Percentiles rank a stretch among this genome's conserved stretches.
Conservation (phyloP, 805 yeast species). For the Kluyveromyces dobzhanskii region DNA sequence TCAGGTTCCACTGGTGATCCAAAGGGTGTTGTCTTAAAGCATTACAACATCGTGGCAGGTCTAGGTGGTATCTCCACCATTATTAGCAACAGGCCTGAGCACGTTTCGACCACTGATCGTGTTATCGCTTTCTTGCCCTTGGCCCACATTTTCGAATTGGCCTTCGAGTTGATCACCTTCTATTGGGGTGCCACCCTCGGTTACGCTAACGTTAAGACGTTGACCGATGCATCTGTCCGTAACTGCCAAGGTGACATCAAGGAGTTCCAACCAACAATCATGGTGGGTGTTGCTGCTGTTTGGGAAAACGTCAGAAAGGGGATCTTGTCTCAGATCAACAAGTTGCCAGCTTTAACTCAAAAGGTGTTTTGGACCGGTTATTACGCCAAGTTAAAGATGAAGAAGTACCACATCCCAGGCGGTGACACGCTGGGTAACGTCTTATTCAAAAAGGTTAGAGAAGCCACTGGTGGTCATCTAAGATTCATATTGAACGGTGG, state of each 20-base stretch:
- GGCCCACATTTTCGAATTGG: constrained; percentile 93
- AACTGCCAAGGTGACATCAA: constrained; percentile 85
- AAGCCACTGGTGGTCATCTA: constrained; percentile 90
- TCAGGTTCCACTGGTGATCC: constrained; percentile 77
- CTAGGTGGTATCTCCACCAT: constrained; percentile 70
- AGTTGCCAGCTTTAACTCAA: constrained; percentile 58
- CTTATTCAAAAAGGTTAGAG: constrained; percentile 79
- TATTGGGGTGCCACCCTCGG: constrained; percentile 90
- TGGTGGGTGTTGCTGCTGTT: constrained; percentile 99
- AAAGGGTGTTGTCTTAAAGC: constrained; percentile 66
- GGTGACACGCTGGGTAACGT: constrained; percentile 52
- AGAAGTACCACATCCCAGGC: constrained; percentile 65
- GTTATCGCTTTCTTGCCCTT: constrained; percentile 85
- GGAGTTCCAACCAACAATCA: constrained; percentile 80
- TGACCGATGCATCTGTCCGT: constrained; percentile 71
- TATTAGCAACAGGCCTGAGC: constrained; percentile 38
- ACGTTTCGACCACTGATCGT: constrained; percentile 52
- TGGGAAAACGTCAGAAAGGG: constrained; percentile 97
- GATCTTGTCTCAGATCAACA: constrained; percentile 62
- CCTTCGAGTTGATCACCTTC: constrained; percentile 68
- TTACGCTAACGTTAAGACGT: constrained; percentile 87
- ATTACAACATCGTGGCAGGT: constrained; percentile 69
- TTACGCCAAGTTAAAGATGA: constrained; percentile 59
- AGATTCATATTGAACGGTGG: constrained; percentile 81
- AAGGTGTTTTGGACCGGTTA: constrained; percentile 85